phyloP scores from a whole-genome alignment of 2,329 filamentous ascomycete genomes.

The Trichoderma asperellum region DNA sequence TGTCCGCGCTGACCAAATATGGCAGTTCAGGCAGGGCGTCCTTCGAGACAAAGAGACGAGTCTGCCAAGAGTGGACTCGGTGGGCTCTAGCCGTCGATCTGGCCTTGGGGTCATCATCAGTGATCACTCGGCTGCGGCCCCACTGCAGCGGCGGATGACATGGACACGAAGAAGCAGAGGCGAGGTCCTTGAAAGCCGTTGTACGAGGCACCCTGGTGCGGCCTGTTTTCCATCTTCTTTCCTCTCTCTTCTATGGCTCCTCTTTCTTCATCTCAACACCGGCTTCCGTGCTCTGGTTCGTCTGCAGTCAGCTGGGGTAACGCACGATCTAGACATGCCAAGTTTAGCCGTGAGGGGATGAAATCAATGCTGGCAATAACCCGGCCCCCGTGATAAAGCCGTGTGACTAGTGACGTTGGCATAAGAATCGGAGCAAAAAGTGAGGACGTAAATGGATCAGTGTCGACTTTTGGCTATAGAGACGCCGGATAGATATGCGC shows the following conservation, averaged over 20 bases:
- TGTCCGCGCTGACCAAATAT: constrained; percentile 30
- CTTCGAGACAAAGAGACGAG: constrained; percentile 1
- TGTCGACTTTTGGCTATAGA: neutral
- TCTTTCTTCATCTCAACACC: constrained; percentile 18
- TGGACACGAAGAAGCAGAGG: neutral
- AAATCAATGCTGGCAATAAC: constrained; percentile 1
- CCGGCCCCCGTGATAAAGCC: constrained; percentile 24
- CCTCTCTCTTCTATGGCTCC: constrained; percentile 3
- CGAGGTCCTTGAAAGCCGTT: constrained; percentile 6
- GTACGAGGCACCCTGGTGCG: constrained; percentile 4
- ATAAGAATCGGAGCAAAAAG: neutral
- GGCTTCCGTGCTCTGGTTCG: constrained; percentile 1
- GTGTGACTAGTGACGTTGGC: constrained; percentile 5
- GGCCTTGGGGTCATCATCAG: constrained; percentile 20
- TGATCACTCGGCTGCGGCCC: constrained; percentile 22
- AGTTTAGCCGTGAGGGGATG: constrained; percentile 28
- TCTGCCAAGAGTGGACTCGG: constrained; percentile 15
- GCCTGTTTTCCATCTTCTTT: neutral
- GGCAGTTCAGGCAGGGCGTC: constrained; percentile 29
- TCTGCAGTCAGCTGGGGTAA: constrained; percentile 10
- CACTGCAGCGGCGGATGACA: constrained; percentile 19
- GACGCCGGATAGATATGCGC: neutral
- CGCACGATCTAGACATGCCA: constrained; percentile 15
- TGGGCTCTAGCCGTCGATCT: constrained; percentile 27
- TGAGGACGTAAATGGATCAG: neutral